These are phyloP conservation scores for Cyclocybe aegerita DNA, from an alignment of 768 basidiomycete species.

Conservation along the genomic window DNA sequence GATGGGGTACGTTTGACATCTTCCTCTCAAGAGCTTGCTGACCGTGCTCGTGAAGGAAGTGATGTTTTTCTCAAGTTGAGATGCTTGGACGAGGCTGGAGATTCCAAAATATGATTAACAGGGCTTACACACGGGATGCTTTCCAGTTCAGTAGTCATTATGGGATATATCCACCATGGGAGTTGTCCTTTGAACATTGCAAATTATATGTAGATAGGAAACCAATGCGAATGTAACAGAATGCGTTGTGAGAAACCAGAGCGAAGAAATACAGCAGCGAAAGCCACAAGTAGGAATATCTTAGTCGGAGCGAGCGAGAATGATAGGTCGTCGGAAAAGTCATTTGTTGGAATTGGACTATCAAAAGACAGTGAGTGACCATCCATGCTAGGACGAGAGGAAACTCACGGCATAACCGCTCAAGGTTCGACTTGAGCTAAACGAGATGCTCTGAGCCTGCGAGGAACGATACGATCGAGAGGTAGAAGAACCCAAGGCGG, in stretches of 20 bases:
- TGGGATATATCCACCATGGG: slow-evolving; percentile 6
- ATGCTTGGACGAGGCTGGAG: slow-evolving; percentile 49
- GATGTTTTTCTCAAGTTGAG: slow-evolving; percentile 52
- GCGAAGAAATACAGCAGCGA: slow-evolving; percentile 30
- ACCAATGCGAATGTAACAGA: slow-evolving; percentile 30
- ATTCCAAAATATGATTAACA: slow-evolving; percentile 34
- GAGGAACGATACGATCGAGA: slow-evolving; percentile 68
- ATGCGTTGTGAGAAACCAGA: slow-evolving; percentile 30
- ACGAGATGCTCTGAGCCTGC: slow-evolving; percentile 69
- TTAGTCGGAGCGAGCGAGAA: slow-evolving; percentile 4
- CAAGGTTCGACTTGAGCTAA: slow-evolving; percentile 74
- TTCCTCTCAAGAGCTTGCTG: background rate
- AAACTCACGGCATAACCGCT: slow-evolving; percentile 65
- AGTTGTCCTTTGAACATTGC: slow-evolving; percentile 18
- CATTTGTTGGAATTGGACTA: slow-evolving; percentile 44
- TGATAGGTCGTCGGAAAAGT: slow-evolving; percentile 14
- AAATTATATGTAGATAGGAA: slow-evolving; percentile 31
- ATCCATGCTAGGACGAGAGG: background rate
- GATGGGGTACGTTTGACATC: slow-evolving; percentile 62
- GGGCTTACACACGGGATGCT: background rate
- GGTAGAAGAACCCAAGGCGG: slow-evolving; percentile 57
- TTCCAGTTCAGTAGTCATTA: background rate
- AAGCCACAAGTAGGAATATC: slow-evolving; percentile 16
- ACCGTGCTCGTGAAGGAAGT: slow-evolving; percentile 31
- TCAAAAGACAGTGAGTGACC: slow-evolving; percentile 9